Conservation (phyloP, 192 early-diverging fungal genomes). For the Coemansia sp. region DNA sequence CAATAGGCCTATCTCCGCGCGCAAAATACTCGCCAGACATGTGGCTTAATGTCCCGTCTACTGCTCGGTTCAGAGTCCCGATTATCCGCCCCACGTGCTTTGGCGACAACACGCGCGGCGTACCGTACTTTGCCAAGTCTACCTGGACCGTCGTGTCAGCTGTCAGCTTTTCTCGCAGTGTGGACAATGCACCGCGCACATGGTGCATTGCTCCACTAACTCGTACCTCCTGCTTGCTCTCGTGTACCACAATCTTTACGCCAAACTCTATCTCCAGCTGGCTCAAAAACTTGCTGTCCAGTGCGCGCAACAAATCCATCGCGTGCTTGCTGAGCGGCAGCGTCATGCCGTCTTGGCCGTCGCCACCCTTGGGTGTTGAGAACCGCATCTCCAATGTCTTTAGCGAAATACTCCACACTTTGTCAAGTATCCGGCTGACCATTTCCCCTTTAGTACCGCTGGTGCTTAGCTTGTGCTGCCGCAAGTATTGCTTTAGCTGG, state of each 20-base stretch:
- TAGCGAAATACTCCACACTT: conserved; percentile 31
- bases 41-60: not conserved
- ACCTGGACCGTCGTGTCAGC: conserved; percentile 23
- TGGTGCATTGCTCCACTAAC: conserved; percentile 16
- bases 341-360: conserved; percentile 9
- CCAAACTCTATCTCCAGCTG: conserved; percentile 21
- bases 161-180: conserved; percentile 29
- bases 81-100: not conserved
- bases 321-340: conserved; percentile 18
- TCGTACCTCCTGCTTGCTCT: not conserved
- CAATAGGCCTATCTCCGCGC: conserved; percentile 10
- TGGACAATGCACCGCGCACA: conserved; percentile 24
- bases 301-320: not conserved
- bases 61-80: conserved; percentile 1
- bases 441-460: conserved; percentile 21
- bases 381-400: conserved; percentile 8
- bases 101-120: conserved; percentile 9
- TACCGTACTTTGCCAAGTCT: conserved; percentile 11
- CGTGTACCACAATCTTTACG: conserved; percentile 10
- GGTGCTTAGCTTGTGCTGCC: not conserved
- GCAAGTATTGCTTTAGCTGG: conserved; percentile 32
- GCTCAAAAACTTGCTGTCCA: not conserved
- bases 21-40: conserved; percentile 25
- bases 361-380: not conserved
- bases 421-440: conserved; percentile 25